A percentile compares a stretch with the other conserved stretches of the same genome.
Evolutionary conservation across 768 basidiomycete species (phyloP).

Genomic region (Sarcodon sp.): DNA sequence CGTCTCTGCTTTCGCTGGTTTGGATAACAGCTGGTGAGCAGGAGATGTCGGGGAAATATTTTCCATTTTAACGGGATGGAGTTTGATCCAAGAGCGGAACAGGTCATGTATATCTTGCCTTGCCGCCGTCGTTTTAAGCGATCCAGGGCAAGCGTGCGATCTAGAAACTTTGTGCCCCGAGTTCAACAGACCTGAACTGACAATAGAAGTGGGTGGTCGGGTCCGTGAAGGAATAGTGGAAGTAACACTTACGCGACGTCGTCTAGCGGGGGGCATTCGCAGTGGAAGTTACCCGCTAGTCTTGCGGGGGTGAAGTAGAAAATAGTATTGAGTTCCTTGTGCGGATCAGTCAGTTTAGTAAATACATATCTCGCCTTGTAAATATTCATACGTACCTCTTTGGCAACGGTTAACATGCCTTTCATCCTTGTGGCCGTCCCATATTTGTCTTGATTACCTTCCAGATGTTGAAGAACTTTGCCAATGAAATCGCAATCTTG

Average conservation of each 20-base stretch:
- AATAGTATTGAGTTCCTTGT: constrained; percentile 58
- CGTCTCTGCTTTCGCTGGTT: constrained; percentile 52
- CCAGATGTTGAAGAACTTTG: constrained; percentile 66
- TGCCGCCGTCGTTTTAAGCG: constrained; percentile 81
- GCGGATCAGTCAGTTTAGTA: not conserved
- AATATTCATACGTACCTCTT: constrained; percentile 39
- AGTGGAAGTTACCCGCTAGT: constrained; percentile 75
- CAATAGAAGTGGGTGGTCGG: not conserved
- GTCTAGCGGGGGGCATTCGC: constrained; percentile 59
- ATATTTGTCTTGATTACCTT: constrained; percentile 48
- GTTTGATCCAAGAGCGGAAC: constrained; percentile 75
- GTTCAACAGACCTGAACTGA: constrained; percentile 81
- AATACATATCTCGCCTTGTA: not conserved
- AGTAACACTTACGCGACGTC: constrained; percentile 52
- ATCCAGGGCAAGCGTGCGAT: constrained; percentile 83
- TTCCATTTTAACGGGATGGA: constrained; percentile 71
- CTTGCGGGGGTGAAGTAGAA: constrained; percentile 86
- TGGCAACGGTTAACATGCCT: constrained; percentile 89
- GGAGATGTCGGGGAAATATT: constrained; percentile 72
- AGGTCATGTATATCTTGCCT: constrained; percentile 66
- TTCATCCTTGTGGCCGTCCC: constrained; percentile 79
- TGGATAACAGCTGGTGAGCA: constrained; percentile 50
- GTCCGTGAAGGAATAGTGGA: not conserved
- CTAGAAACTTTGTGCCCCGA: constrained; percentile 78
- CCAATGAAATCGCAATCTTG: constrained; percentile 67